Conservation (phyloP, 2,329 filamentous ascomycete species). For the Waltergamsia citrina region DNA sequence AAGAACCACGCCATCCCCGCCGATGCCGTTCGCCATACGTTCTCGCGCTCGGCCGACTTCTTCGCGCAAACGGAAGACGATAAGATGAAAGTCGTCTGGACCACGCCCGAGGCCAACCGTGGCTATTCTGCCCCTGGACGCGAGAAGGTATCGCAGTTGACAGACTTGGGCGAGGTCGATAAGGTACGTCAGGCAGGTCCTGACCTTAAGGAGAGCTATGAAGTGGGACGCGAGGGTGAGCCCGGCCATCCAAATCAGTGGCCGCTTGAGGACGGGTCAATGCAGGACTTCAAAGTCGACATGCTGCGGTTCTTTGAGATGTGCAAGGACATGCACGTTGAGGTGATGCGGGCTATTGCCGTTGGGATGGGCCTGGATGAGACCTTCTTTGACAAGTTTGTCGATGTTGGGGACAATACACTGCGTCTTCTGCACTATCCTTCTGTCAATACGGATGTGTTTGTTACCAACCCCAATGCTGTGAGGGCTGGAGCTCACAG, state of each 20-base stretch:
- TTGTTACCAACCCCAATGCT: slow-evolving; percentile 56
- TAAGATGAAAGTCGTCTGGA: slow-evolving; percentile 3
- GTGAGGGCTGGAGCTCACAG: slow-evolving; percentile 74
- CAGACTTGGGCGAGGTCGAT: slow-evolving; percentile 35
- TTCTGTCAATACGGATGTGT: slow-evolving; percentile 53
- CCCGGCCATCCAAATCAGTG: slow-evolving; percentile 65
- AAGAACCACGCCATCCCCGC: slow-evolving; percentile 3
- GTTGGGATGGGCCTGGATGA: slow-evolving; percentile 67
- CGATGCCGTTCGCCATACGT: slow-evolving; percentile 1
- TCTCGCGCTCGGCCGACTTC: slow-evolving; percentile 59
- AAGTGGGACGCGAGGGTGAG: slow-evolving; percentile 53
- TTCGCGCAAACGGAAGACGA: slow-evolving; percentile 47
- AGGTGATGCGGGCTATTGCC: slow-evolving; percentile 78
- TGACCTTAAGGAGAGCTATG: slow-evolving; percentile 56
- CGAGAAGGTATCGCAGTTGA: slow-evolving; percentile 4
- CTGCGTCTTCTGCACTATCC: slow-evolving; percentile 73
- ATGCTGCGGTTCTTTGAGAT: slow-evolving; percentile 69
- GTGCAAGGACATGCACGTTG: slow-evolving; percentile 64
- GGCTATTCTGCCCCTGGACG: slow-evolving; percentile 3
- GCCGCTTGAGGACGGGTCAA: slow-evolving; percentile 35
- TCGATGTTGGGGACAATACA: slow-evolving; percentile 61
- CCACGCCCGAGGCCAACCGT: slow-evolving; percentile 4
- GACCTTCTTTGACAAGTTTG: slow-evolving; percentile 67
- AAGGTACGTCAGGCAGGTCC: slow-evolving; percentile 47
- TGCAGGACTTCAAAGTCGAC: slow-evolving; percentile 52